Base-by-base conservation (phyloP, 1,139 yeast species). In the Saccharomycopsis crataegensis region DNA sequence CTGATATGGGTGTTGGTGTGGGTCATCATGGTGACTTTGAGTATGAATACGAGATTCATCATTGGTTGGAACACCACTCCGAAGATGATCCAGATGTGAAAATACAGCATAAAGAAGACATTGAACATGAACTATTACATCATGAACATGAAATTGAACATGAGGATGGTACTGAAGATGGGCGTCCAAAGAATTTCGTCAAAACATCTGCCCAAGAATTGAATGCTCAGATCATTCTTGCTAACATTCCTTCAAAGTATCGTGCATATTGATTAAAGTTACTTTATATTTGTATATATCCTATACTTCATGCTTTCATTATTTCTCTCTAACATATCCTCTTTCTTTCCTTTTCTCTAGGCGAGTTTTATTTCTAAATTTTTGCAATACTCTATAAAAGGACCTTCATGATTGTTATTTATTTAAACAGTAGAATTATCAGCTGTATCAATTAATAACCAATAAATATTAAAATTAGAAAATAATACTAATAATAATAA, bases 1-100 rank as follows among this genome's bases (percentile, higher is more conserved):
- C 98, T 1, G 98, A 93, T 67, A 82, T 90, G 66, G 96, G 96
- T 8, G 83, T 84, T 59, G 98, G 97, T 22, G 93, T 88, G n/a
- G 98, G 99, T 16, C 59, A 57, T 17, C 98, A 91, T 69, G 85
- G 91, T 50, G 96, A 89, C 69, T 93, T 90, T 64, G 99, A 93
- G 68, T 78, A 80, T 60, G 98, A 91, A 65, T 91, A 90, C 64
- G 97, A 91, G 63, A 83, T 87, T 58, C 98, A 93, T 67, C 98
- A 93, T 67, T 93, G 98, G 97, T 80, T 83, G 59, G 74, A 89
- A 67, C 87, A 78, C 67, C 98, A 93, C 67, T 79, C 83, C 51
- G 81, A 86, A 58, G 71, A 76, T 55, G 97, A 90, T 66, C 96
- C 96, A 0, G 90, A 87, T 52, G 89, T 89, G 22, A 74, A 77